phyloP scores from a whole-genome alignment of 208 protist genomes.

The Crithidia expoeki region DNA sequence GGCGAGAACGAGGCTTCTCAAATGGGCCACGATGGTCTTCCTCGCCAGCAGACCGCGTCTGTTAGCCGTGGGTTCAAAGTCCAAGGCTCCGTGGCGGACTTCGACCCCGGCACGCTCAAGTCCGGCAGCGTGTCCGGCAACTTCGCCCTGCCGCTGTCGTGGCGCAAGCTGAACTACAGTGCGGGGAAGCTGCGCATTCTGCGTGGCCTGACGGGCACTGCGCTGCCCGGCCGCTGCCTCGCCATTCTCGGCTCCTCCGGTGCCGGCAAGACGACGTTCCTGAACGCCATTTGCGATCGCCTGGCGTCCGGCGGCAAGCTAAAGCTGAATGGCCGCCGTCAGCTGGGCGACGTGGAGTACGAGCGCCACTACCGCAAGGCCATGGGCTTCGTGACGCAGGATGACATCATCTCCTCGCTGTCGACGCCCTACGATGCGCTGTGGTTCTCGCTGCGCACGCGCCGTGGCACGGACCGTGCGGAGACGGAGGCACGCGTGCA shows the following conservation, averaged over 20 bases:
- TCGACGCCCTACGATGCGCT: constrained; percentile 72
- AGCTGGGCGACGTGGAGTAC: constrained; percentile 74
- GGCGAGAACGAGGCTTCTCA: neutral
- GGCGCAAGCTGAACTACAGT: constrained; percentile 71
- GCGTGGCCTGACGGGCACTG: constrained; percentile 65
- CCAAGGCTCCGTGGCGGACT: constrained; percentile 55
- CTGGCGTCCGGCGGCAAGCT: constrained; percentile 42
- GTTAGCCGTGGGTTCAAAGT: constrained; percentile 34
- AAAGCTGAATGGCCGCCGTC: constrained; percentile 51
- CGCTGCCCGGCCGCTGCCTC: constrained; percentile 69
- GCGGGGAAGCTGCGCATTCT: constrained; percentile 57
- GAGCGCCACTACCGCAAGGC: constrained; percentile 58
- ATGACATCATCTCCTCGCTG: constrained; percentile 76
- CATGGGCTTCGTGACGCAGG: constrained; percentile 82
- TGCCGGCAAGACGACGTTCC: constrained; percentile 74
- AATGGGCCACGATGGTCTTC: neutral
- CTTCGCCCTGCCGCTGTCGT: constrained; percentile 72
- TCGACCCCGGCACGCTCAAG: constrained; percentile 37
- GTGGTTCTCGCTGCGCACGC: constrained; percentile 73
- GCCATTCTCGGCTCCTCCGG: constrained; percentile 85
- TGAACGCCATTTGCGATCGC: constrained; percentile 79
- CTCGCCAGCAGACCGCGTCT: constrained; percentile 5
- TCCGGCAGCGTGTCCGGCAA: constrained; percentile 33
- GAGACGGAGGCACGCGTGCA: constrained; percentile 72
- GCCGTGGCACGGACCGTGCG: constrained; percentile 40